A percentile compares a stretch with the other conserved stretches of the same genome.
phyloP scores from a whole-genome alignment of 805 yeast species.

The Candida nanaspora region DNA sequence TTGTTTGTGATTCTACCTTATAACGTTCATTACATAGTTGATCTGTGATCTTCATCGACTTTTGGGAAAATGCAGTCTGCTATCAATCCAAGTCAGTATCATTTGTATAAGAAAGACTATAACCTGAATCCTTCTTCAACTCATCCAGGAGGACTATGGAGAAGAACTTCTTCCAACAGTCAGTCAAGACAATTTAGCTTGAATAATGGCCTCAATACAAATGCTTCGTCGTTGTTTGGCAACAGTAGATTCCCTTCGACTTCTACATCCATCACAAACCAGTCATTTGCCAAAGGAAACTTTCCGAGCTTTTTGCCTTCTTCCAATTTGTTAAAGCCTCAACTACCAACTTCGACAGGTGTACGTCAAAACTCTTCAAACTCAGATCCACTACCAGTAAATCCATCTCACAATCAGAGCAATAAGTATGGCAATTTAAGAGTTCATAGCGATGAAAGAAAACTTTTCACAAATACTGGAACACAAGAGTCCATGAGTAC shows the following conservation, averaged over 20 bases:
- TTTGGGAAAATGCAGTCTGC: neutral
- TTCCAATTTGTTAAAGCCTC: constrained; percentile 3
- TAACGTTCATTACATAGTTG: too few species aligned
- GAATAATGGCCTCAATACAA: too few species aligned
- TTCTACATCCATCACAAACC: constrained; percentile 8
- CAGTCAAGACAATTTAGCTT: too few species aligned
- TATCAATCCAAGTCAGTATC: neutral
- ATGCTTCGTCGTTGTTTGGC: too few species aligned
- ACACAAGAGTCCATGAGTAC: constrained; percentile 1
- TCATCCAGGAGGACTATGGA: too few species aligned
- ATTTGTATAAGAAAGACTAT: neutral
- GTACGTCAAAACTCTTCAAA: constrained; percentile 5
- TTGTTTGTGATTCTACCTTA: too few species aligned
- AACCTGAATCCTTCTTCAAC: neutral
- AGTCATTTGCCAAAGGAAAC: too few species aligned
- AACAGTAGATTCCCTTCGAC: constrained; percentile 4
- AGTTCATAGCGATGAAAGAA: neutral
- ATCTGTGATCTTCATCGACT: neutral
- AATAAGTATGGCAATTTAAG: neutral
- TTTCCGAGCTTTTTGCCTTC: constrained; percentile 10
- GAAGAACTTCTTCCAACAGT: too few species aligned
- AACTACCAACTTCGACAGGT: neutral
- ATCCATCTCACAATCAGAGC: neutral
- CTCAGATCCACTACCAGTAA: neutral
- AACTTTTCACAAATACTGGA: neutral